phyloP scores from a whole-genome alignment of 202 grass and related monocot species.

The Tripidium arundinaceum region DNA sequence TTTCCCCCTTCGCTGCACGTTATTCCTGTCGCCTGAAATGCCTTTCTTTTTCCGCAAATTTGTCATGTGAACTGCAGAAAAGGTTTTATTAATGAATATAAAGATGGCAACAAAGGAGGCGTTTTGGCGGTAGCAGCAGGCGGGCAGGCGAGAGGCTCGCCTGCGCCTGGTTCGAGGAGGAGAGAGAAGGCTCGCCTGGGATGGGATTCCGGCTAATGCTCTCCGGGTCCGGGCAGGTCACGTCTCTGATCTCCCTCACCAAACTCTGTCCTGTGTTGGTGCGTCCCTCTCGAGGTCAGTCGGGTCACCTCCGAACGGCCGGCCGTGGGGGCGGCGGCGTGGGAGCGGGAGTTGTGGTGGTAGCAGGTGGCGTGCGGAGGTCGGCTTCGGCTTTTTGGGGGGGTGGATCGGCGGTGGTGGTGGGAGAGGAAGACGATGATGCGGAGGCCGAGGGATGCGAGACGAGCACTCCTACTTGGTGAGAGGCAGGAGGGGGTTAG shows the following conservation, averaged over 20 bases:
- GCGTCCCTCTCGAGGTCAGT: neutral
- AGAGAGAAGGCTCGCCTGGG: conserved; percentile 8
- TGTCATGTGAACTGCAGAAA: neutral
- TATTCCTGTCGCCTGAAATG: neutral
- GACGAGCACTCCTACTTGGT: neutral
- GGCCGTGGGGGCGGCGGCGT: conserved; percentile 3
- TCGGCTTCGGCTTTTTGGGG: neutral
- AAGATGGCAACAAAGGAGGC: conserved; percentile 20
- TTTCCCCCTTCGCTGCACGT: neutral
- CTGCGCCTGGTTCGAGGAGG: conserved; percentile 17
- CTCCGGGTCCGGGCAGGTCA: neutral
- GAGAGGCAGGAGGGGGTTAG: neutral
- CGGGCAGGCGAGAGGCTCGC: neutral
- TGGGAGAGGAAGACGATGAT: neutral
- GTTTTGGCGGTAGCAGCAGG: conserved; percentile 16
- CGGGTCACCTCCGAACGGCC: neutral
- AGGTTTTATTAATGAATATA: neutral
- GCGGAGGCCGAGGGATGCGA: neutral
- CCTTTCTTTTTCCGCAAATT: neutral
- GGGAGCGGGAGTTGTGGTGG: conserved; percentile 1
- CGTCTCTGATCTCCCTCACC: conserved; percentile 34
- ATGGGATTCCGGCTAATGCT: conserved; percentile 7
- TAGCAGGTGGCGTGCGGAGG: conserved; percentile 22
- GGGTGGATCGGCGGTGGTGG: conserved; percentile 17
- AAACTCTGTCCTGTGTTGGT: neutral